Conservation (phyloP, 2,329 filamentous ascomycete species). For the Stylonectria norvegica region DNA sequence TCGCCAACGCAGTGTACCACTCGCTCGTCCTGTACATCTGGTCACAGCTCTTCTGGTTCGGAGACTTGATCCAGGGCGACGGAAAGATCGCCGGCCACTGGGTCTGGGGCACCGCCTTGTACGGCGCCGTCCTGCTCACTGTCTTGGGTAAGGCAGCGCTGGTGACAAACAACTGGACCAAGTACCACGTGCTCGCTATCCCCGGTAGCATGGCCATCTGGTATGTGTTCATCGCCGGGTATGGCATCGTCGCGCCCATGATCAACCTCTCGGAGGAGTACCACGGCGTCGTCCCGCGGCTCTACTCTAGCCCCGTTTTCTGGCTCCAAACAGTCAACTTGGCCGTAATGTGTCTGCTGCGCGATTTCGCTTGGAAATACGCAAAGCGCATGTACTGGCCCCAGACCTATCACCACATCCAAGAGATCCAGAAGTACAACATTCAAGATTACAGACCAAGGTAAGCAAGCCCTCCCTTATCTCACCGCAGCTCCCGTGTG, state of each 20-base stretch:
- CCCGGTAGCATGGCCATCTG: constrained; percentile 90
- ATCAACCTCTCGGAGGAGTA: constrained; percentile 80
- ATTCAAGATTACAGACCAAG: constrained; percentile 97
- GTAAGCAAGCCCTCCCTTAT: constrained; percentile 46
- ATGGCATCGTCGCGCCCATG: constrained; percentile 81
- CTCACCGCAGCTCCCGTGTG: background rate
- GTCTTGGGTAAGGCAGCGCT: constrained; percentile 92
- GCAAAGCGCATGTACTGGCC: constrained; percentile 95
- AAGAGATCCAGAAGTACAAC: constrained; percentile 99
- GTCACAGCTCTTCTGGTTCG: constrained; percentile 74
- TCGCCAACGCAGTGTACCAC: constrained; percentile 92
- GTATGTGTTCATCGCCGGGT: constrained; percentile 85
- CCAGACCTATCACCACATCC: constrained; percentile 94
- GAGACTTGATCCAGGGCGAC: constrained; percentile 74
- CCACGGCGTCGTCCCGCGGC: constrained; percentile 72
- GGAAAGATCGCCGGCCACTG: constrained; percentile 87
- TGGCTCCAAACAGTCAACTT: constrained; percentile 86
- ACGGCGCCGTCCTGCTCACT: constrained; percentile 88
- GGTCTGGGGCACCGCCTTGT: constrained; percentile 96
- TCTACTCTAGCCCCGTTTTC: constrained; percentile 81
- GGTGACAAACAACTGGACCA: constrained; percentile 97
- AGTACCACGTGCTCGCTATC: constrained; percentile 93
- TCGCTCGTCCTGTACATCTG: constrained; percentile 89
- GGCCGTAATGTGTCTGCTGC: constrained; percentile 74
- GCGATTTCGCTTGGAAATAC: constrained; percentile 97